Base-by-base conservation (phyloP, 305 asterid species). In the Coffea humblotiana region DNA sequence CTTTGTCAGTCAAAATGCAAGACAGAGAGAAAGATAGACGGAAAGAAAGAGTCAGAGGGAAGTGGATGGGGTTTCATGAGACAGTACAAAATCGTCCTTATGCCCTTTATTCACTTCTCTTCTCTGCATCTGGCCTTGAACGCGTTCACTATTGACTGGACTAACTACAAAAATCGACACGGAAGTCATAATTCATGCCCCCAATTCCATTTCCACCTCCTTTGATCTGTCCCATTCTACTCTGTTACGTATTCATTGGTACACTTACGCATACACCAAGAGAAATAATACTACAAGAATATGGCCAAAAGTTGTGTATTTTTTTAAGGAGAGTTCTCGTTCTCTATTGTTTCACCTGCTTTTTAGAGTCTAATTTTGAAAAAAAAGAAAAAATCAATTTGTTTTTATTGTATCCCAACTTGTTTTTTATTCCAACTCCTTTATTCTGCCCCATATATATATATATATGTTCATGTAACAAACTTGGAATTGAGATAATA, bases 31-130 rank as follows among this genome's bases (percentile, higher is more conserved):
- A n/a, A 69, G 76, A 79, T 74, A 74, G 85, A 82, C 69, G 87
- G 86, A 80, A 27, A 16, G 27, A 40, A 12, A 3, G 56, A 23
- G 23, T 2, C 23, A 40, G 16, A 8, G 0, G 77, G 35, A 15
- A 12, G 66, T 49, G 74, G 83, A 77, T 35, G 15, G 47, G 27
- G 67, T n/a, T 45, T 56, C 16, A 29, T 21, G 69, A 52, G 79
- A 80, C 72, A 48, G 82, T 82, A 71, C 82, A 70, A 37, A n/a
- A 79, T 83, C 77, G 83, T 78, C 85, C 78, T 80, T 74, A 78
- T 83, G 79, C 27, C 16, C 73, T 48, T 58, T 77, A 72, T 79
- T 67, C 80, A 37, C 77, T 82, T 77, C 81, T 77, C 75, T 79
- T 77, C 82, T 77, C 83, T 72, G 80, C 27, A 82, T 16, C 77